phyloP scores from a whole-genome alignment of 345 rosid species.

The Clarkia xantiana region DNA sequence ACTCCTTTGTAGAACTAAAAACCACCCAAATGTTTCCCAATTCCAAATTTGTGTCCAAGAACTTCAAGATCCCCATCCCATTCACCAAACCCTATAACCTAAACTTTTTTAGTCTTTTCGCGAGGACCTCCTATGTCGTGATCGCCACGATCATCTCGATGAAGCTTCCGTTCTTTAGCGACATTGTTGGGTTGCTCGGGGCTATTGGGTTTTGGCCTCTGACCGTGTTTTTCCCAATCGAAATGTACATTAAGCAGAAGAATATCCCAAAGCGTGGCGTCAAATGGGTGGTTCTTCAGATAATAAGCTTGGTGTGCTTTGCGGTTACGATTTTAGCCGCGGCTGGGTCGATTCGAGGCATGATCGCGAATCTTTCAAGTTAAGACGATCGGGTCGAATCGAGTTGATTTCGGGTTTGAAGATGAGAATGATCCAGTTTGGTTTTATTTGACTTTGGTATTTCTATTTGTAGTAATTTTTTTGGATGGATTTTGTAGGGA shows the following conservation, averaged over 20 bases:
- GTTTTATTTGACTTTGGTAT: no score
- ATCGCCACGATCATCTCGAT: slow-evolving; percentile 47
- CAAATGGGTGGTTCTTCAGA: slow-evolving; percentile 47
- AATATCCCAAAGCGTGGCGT: slow-evolving; percentile 46
- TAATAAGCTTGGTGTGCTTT: slow-evolving; percentile 41
- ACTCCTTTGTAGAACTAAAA: slow-evolving; percentile 44
- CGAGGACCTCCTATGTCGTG: slow-evolving; percentile 42
- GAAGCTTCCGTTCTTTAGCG: no score
- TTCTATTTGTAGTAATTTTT: no score
- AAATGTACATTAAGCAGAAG: slow-evolving; percentile 55
- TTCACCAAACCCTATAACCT: slow-evolving; percentile 18
- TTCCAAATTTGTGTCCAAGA: slow-evolving; percentile 26
- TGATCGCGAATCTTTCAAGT: slow-evolving; percentile 19
- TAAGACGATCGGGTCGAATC: no score
- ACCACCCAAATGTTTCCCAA: slow-evolving; percentile 26
- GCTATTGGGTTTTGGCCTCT: slow-evolving; percentile 73
- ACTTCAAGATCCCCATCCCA: slow-evolving; percentile 29
- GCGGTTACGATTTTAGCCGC: slow-evolving; percentile 42
- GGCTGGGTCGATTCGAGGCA: slow-evolving; percentile 55
- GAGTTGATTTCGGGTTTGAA: no score
- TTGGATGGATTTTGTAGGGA: no score
- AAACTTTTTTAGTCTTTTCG: slow-evolving; percentile 44
- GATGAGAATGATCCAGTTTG: no score
- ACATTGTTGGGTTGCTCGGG: slow-evolving; percentile 55
- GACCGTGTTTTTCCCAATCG: slow-evolving; percentile 61